Conservation (phyloP, 2,329 filamentous ascomycete species). For the Lachnum nothofagi region DNA sequence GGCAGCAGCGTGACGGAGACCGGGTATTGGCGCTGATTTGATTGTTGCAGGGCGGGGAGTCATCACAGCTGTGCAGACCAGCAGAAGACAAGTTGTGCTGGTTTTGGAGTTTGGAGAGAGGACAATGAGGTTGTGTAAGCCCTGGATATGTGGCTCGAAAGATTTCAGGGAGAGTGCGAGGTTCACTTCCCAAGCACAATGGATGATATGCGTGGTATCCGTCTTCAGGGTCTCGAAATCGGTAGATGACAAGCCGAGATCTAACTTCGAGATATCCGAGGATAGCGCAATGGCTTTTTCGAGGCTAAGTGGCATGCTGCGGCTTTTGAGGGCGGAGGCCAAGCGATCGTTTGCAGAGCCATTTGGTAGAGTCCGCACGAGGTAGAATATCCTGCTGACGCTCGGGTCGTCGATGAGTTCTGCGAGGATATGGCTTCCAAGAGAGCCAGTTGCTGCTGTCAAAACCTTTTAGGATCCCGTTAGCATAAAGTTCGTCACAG, state of each 20-base stretch:
- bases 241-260: slow-evolving; percentile 36
- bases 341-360: slow-evolving; percentile 33
- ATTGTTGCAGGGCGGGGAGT: slow-evolving; percentile 29
- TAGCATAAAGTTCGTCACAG: neutral
- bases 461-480: neutral
- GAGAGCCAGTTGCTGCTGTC: slow-evolving; percentile 51
- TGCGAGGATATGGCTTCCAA: slow-evolving; percentile 55
- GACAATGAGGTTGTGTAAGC: slow-evolving; percentile 40
- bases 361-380: slow-evolving; percentile 39
- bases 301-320: slow-evolving; percentile 33
- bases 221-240: slow-evolving; percentile 28
- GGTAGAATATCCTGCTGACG: slow-evolving; percentile 43
- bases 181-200: slow-evolving; percentile 51
- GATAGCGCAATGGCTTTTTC: slow-evolving; percentile 37
- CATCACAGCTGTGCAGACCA: slow-evolving; percentile 32
- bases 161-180: slow-evolving; percentile 48
- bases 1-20: slow-evolving; percentile 34
- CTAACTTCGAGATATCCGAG: slow-evolving; percentile 35
- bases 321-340: slow-evolving; percentile 29
- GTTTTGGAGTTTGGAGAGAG: slow-evolving; percentile 33
- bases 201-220: slow-evolving; percentile 41
- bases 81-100: slow-evolving; percentile 35
- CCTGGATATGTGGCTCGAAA: slow-evolving; percentile 44
- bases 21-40: slow-evolving; percentile 32
- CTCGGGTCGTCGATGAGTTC: slow-evolving; percentile 53